Base-by-base conservation (phyloP, 768 basidiomycete genomes). In the Lactarius deliciosus region DNA sequence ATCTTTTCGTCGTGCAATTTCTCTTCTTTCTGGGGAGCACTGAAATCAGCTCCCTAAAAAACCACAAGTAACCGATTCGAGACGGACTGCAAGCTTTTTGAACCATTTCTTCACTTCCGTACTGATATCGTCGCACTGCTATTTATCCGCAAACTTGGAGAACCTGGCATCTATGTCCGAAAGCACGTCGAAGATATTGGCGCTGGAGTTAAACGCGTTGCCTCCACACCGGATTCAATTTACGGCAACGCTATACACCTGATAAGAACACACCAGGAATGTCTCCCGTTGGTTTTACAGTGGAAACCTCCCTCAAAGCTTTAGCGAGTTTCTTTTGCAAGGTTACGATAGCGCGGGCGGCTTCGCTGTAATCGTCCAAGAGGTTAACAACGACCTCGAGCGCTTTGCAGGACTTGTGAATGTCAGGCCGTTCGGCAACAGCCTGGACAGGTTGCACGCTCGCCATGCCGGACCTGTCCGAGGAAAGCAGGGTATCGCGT, bases 21-120 rank as follows among this genome's bases (percentile, higher is more conserved):
- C 77, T 93, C 91, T 72, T 91, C 91, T 81, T 90, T 92, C 91
- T 93, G 73, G 2, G n/a, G 30, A 50, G 56, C 4, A 55, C 43
- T 55, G 43, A 9, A 22, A 43, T 67, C 13, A 55, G 58, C 34
- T 13, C 22, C 22, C 11, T 32, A 50, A n/a, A 36, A 22, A 11
- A 16, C 40, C 20, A 38, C 20, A 16, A 28, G 18, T 11, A 32
- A 38, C 20, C 32, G 8, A 34, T n/a, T 56, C 30, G 30, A 36
- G n/a, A 77, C 89, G 71, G 72, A 92, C 91, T 58, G 86, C 82
- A 41, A 92, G 81, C 75, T 87, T 91, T 84, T 90, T 92, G 81
- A 92, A 87, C 90, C 91, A 92, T 72, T 90, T 93, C 80, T 86
- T 89, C 50, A 91, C 85, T 69, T 92, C 91, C 36, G 79, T 75